These are phyloP conservation scores for Chamaecrista fasciculata DNA, from an alignment of 306 rosid genomes.

Conservation along the genomic window DNA sequence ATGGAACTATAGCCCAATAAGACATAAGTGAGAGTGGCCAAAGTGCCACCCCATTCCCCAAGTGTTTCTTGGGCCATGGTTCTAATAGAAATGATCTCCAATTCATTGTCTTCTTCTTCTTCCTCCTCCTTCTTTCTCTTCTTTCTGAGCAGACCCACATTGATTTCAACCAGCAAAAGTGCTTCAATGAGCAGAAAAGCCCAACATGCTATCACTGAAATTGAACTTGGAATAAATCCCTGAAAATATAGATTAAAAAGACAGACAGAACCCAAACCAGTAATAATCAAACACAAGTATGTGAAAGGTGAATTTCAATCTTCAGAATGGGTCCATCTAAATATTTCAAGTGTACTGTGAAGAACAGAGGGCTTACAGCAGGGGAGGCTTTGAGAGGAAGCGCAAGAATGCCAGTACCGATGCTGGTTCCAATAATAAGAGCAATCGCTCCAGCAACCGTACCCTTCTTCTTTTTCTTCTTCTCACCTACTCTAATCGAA, in stretches of 20 bases:
- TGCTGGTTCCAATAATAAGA: constrained; percentile 61
- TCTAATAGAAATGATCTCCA: constrained; percentile 61
- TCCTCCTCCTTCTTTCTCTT: constrained; percentile 31
- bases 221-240: constrained; percentile 75
- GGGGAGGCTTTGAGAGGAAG: constrained; percentile 76
- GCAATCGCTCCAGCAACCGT: constrained; percentile 66
- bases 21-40: constrained; percentile 53
- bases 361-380: constrained; percentile 41
- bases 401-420: constrained; percentile 71
- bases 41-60: constrained; percentile 63
- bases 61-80: constrained; percentile 82
- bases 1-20: constrained; percentile 66
- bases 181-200: constrained; percentile 66
- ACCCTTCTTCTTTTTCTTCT: constrained; percentile 32
- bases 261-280: neutral
- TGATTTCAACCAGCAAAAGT: constrained; percentile 60
- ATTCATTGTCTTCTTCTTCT: constrained; percentile 35
- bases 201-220: constrained; percentile 59
- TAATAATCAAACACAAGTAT: neutral
- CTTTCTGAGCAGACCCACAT: constrained; percentile 55
- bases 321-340: neutral
- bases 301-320: neutral
- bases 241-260: constrained; percentile 23
- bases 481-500: constrained; percentile 1
- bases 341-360: neutral